phyloP scores from a whole-genome alignment of 2,329 filamentous ascomycete species.

The Bipolaris gigantea region DNA sequence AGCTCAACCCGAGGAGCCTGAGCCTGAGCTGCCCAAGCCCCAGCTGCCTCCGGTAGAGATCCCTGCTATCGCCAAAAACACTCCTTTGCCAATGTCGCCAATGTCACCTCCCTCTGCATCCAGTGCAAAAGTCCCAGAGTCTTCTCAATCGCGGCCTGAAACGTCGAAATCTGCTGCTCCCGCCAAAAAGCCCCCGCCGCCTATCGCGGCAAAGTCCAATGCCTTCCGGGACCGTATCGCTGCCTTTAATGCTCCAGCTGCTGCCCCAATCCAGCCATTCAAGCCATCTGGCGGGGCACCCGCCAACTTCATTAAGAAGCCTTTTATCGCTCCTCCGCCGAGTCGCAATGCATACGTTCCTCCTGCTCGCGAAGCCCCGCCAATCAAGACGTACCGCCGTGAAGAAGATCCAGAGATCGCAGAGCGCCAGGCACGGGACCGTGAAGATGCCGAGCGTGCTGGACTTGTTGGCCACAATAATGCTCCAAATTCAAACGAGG shows the following conservation, averaged over 20 bases:
- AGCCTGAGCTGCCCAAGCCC: constrained; percentile 44
- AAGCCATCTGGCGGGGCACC: constrained; percentile 67
- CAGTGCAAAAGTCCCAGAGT: constrained; percentile 25
- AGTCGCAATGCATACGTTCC: constrained; percentile 90
- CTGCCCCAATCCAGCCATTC: constrained; percentile 85
- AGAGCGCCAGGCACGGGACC: constrained; percentile 66
- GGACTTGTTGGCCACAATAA: constrained; percentile 55
- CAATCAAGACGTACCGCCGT: constrained; percentile 76
- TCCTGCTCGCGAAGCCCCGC: constrained; percentile 68
- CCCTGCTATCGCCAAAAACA: constrained; percentile 29
- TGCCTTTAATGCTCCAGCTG: constrained; percentile 89
- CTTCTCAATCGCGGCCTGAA: constrained; percentile 33
- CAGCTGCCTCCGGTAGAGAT: constrained; percentile 42
- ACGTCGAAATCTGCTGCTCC: constrained; percentile 45
- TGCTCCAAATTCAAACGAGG: constrained; percentile 50
- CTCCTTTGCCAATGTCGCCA: constrained; percentile 28
- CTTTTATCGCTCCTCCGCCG: constrained; percentile 92
- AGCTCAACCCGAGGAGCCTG: constrained; percentile 28
- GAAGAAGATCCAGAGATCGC: constrained; percentile 76
- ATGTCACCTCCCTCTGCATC: constrained; percentile 32
- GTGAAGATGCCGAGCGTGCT: constrained; percentile 69
- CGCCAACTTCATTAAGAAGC: constrained; percentile 86
- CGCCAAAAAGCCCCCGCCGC: constrained; percentile 64
- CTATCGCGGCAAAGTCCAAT: constrained; percentile 74
- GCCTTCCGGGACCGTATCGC: constrained; percentile 96